Base-by-base conservation (phyloP, 148 eudicot genomes). In the Rhododendron williamsianum region DNA sequence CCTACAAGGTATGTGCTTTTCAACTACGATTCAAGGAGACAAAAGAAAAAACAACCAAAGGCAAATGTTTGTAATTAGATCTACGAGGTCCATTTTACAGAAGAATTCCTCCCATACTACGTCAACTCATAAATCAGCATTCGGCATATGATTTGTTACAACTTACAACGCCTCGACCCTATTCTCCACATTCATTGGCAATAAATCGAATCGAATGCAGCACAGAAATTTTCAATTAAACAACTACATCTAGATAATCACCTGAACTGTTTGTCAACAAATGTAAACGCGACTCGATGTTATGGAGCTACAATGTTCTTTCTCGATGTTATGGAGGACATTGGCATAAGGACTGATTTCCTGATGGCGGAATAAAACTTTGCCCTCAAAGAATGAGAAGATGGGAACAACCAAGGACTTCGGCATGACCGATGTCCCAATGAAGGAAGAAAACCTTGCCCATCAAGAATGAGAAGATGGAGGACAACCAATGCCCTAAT, bases 1-100 rank as follows among this genome's bases (percentile, higher is more conserved):
- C 91, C 99, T 97, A 91, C 82, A 87, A 87, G 86, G 72, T 63
- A 88, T 88, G 65, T 86, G 43, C 84, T 78, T 77, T 78, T 51
- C 86, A 86, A 82, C 49, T 56, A 45, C 52, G 41, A 65, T 71
- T 56, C 35, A 79, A 35, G 10, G 33, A 60, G 78, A 83, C 25
- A 85, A 18, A 27, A 30, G 30, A 76, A 76, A 19, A 74, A 71
- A 4, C 27, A 16, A 58, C 13, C 1, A 48, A 79, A 27, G 30
- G 82, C 5, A 80, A 65, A 46, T 45, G 13, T 16, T 41, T 73
- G 5, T 73, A 78, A 36, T 4, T 23, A 48, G 69, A 58, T 76
- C 48, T 6, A 51, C n/a, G 9, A 84, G 49, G 36, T 76, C 9
- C 25, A 48, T 16, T 33, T 19, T n/a, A 74, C 38, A 3, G 15